Evolutionary conservation across 169 alveolate genomes (phyloP), one percentile per base, ranked within the genome.

Genomic region (Eimeria falciformis): DNA sequence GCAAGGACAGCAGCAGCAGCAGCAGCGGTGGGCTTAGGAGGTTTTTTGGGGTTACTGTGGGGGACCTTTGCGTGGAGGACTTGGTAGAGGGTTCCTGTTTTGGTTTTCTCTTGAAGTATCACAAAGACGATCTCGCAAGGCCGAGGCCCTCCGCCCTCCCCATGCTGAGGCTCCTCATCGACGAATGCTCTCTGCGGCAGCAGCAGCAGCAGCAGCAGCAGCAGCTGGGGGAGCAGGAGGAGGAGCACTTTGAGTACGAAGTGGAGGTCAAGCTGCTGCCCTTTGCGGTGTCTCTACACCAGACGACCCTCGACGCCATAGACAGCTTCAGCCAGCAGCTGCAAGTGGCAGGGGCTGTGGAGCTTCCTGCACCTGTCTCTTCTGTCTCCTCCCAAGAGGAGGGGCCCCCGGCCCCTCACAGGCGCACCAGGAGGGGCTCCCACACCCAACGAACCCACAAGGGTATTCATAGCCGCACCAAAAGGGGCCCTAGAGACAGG

Each of bases 171-270:
- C 5, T 21, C 45, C 12, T 75, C 2, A 40, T 23, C 6, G 23
- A 56, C 14, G 66, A 75, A 23, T 43, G 18, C 45, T 43, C 21
- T 21, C 65, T 75, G 7, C 84, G 65, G 25, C 62, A 9, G 21
- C 45, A 21, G 27, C 66, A 43, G 14, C 45, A 40, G 66, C 84
- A 75, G 43, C 66, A 75, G 84, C 84, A 75, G 65, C 84, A 73
- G 65, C 65, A 68, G 79, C 47, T 25, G 2, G 47, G 25, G n/a
- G 27, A n/a, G 79, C 79, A 69, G 55, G 53, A 69, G 55, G 65
- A 75, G 66, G 65, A 37, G 66, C 84, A 75, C 43, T 4, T 75
- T 17, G 84, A 75, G 21, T 75, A 75, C 55, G 84, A 75, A 5
- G 84, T 75, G 23, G 84, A 75, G n/a, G 9, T 75, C 3, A 75